Conservation (phyloP, 176 grass and related monocot genomes). For the Canna indica region DNA sequence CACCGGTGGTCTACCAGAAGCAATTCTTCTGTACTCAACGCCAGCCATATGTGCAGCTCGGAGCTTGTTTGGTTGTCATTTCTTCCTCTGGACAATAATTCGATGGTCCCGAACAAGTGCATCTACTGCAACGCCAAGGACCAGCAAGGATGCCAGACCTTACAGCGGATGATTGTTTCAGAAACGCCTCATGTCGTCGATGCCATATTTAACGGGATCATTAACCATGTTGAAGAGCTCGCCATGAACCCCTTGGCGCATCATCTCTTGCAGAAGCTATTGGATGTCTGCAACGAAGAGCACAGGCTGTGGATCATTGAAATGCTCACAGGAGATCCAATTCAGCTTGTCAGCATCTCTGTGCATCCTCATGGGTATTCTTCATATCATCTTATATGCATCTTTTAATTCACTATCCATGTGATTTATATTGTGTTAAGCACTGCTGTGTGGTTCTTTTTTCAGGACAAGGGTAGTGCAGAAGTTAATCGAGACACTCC, state of each 20-base stretch:
- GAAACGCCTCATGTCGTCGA: constrained; percentile 33
- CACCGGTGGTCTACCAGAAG: neutral
- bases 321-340: constrained; percentile 40
- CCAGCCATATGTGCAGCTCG: neutral
- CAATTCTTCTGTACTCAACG: neutral
- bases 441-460: constrained; percentile 8
- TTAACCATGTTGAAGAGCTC: constrained; percentile 54
- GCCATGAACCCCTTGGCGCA: constrained; percentile 49
- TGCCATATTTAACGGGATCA: constrained; percentile 41
- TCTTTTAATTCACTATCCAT: neutral
- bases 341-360: constrained; percentile 40
- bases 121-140: constrained; percentile 54
- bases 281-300: constrained; percentile 44
- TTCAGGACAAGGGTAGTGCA: constrained; percentile 63
- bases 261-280: constrained; percentile 52
- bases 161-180: constrained; percentile 40
- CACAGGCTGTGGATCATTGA: constrained; percentile 38
- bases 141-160: constrained; percentile 34
- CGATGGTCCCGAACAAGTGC: constrained; percentile 1
- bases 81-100: neutral
- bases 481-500: constrained; percentile 64
- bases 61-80: neutral
- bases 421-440: neutral
- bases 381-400: neutral
- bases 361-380: constrained; percentile 78